phyloP scores from a whole-genome alignment of 2,329 filamentous ascomycete genomes.

The Trichoderma sp. region DNA sequence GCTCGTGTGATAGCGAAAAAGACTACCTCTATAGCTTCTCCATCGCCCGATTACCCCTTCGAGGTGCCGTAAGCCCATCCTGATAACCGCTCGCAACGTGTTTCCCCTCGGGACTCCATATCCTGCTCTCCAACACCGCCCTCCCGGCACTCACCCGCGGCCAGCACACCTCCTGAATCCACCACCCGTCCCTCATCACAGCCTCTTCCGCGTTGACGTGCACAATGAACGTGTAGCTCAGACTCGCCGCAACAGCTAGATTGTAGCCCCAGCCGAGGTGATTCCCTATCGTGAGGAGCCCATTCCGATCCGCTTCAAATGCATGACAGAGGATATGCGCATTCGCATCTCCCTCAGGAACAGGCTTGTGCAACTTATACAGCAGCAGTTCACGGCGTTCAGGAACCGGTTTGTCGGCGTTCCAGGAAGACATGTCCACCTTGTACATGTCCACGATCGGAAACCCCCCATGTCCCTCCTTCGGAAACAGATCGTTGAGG shows the following conservation, averaged over 20 bases:
- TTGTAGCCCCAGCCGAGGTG: conserved; percentile 51
- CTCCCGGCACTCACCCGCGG: conserved; percentile 52
- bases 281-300: conserved; percentile 54
- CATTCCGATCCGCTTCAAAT: conserved; percentile 57
- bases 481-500: conserved; percentile 43
- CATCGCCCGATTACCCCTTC: conserved; percentile 26
- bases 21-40: neutral
- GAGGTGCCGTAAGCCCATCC: conserved; percentile 49
- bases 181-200: conserved; percentile 54
- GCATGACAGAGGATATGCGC: conserved; percentile 53
- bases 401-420: conserved; percentile 45
- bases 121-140: conserved; percentile 52
- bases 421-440: conserved; percentile 54
- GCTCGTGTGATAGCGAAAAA: neutral
- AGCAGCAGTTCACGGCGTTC: conserved; percentile 53
- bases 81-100: conserved; percentile 60
- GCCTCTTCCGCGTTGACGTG: conserved; percentile 54
- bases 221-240: conserved; percentile 57
- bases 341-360: conserved; percentile 47
- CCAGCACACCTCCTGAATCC: conserved; percentile 56
- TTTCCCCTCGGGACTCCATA: conserved; percentile 56
- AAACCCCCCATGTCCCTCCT: conserved; percentile 47
- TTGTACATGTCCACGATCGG: conserved; percentile 58
- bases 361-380: conserved; percentile 52
- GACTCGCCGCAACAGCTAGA: conserved; percentile 47